These are phyloP conservation scores for Ceratocystis ficicola DNA, from an alignment of 2,329 filamentous ascomycete genomes.

Conservation along the genomic window DNA sequence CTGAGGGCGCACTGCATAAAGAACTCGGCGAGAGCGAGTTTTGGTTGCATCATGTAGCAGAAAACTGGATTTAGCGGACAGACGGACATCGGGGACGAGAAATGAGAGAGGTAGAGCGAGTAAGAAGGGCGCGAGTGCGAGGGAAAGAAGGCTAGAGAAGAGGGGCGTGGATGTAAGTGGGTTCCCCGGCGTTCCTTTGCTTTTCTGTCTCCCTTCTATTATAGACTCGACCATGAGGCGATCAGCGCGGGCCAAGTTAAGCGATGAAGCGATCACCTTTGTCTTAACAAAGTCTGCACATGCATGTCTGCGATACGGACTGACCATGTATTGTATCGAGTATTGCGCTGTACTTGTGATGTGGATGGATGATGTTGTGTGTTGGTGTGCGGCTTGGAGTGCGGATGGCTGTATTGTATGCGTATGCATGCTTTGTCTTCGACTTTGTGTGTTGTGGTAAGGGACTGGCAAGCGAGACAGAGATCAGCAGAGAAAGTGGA, in stretches of 20 bases:
- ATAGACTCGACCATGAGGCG: slow-evolving; percentile 5
- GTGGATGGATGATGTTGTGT: background rate
- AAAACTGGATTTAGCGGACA: background rate
- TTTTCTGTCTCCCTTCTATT: slow-evolving; percentile 8
- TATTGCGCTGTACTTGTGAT: background rate
- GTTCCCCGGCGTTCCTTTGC: slow-evolving; percentile 4
- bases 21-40: slow-evolving; percentile 4
- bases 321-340: background rate
- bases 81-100: background rate
- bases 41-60: background rate
- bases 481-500: background rate
- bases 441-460: background rate
- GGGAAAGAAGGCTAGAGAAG: background rate
- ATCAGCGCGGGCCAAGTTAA: slow-evolving; percentile 9
- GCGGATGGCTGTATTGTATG: background rate
- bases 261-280: slow-evolving; percentile 10
- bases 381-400: background rate
- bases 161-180: slow-evolving; percentile 7
- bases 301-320: background rate
- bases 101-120: background rate
- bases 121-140: background rate
- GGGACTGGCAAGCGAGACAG: slow-evolving; percentile 8
- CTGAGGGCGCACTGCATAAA: background rate
- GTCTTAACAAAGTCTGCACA: background rate
- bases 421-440: background rate